Evolutionary conservation across 1,284 basidiomycete genomes (phyloP).

Genomic region (Sporisorium graminicola): DNA sequence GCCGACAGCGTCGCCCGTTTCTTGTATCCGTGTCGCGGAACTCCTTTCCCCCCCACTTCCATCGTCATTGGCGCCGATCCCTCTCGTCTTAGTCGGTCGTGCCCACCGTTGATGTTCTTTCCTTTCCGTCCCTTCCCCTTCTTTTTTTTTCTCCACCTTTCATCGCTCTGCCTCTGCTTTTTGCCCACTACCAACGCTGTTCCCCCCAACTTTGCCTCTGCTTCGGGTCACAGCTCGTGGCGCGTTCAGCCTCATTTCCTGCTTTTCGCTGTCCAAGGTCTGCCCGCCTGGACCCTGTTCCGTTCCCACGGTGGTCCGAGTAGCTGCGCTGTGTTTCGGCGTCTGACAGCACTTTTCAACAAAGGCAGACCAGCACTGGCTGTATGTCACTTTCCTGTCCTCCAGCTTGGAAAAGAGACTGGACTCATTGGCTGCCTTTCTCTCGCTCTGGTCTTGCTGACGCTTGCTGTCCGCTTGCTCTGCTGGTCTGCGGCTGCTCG

Average conservation of each 20-base stretch:
- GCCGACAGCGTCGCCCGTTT: background rate
- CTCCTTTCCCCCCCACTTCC: background rate
- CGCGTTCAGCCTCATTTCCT: too few relatives aligned
- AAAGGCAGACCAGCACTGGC: background rate
- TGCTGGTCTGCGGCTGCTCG: background rate
- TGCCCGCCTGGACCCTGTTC: too few relatives aligned
- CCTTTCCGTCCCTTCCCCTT: background rate
- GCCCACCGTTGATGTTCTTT: background rate
- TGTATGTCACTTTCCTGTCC: background rate
- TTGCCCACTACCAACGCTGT: too few relatives aligned
- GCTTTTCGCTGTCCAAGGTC: too few relatives aligned
- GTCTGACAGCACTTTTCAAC: too few relatives aligned
- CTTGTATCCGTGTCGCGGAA: background rate
- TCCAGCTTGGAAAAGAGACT: background rate
- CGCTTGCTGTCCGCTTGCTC: background rate
- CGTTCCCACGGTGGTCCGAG: background rate
- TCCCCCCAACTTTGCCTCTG: too few relatives aligned
- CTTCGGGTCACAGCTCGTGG: too few relatives aligned
- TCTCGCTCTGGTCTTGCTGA: background rate
- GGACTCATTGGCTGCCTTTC: too few relatives aligned
- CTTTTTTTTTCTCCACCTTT: background rate
- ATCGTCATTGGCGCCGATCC: background rate
- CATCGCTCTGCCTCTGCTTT: background rate
- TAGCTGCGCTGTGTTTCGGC: background rate
- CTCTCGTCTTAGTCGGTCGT: background rate